phyloP scores from a whole-genome alignment of 1,284 basidiomycete genomes.

The Apiotrichum domesticum region DNA sequence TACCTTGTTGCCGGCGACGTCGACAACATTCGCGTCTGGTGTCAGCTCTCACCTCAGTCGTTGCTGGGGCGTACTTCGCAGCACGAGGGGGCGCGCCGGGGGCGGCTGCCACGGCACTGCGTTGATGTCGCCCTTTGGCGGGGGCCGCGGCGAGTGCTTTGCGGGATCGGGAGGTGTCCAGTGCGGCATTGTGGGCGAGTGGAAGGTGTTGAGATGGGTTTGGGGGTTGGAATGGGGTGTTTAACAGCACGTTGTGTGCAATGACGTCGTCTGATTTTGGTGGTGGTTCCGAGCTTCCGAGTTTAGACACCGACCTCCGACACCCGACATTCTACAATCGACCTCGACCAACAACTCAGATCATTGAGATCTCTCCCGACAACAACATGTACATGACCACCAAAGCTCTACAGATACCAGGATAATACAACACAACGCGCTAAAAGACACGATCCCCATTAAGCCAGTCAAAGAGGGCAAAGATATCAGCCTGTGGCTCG shows the following conservation, averaged over 20 bases:
- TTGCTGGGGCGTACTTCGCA: background rate
- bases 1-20: conserved; percentile 14
- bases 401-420: too few relatives aligned
- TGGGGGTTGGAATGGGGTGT: too few relatives aligned
- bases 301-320: too few relatives aligned
- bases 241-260: too few relatives aligned
- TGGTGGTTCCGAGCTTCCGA: too few relatives aligned
- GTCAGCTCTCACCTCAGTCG: background rate
- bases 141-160: conserved; percentile 2
- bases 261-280: too few relatives aligned
- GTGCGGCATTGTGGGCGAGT: background rate
- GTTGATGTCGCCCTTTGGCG: conserved; percentile 11
- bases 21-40: conserved; percentile 19
- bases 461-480: conserved; percentile 19
- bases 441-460: conserved; percentile 8
- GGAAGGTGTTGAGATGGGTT: background rate
- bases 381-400: too few relatives aligned
- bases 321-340: too few relatives aligned
- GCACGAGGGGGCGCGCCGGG: conserved; percentile 5
- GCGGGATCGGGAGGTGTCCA: background rate
- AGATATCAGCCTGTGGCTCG: conserved; percentile 8
- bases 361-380: too few relatives aligned
- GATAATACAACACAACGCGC: too few relatives aligned
- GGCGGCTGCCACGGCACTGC: conserved; percentile 6
- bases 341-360: too few relatives aligned